phyloP scores from a whole-genome alignment of 371 early-diverging fungal genomes.

The Rhizopus stolonifer region DNA sequence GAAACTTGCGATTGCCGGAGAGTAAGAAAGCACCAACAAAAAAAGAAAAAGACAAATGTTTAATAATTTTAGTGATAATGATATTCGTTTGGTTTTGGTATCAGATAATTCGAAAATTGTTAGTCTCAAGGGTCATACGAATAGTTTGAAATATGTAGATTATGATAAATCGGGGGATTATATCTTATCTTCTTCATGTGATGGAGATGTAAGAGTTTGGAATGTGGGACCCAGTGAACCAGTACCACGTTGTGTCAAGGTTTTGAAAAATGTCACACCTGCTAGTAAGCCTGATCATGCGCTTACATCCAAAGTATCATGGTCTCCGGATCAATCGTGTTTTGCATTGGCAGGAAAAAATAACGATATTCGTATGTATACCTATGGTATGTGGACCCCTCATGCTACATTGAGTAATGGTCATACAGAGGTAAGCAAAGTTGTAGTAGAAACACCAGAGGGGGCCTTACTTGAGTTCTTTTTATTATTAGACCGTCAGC shows the following conservation, averaged over 20 bases:
- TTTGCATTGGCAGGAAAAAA: slow-evolving; percentile 59
- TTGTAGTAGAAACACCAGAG: neutral
- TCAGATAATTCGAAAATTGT: slow-evolving; percentile 38
- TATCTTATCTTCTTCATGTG: slow-evolving; percentile 57
- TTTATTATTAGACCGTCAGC: slow-evolving; percentile 24
- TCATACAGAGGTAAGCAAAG: slow-evolving; percentile 34
- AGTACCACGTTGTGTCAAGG: slow-evolving; percentile 40
- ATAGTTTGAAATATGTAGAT: slow-evolving; percentile 38
- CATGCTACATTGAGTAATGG: slow-evolving; percentile 29
- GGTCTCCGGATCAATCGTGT: slow-evolving; percentile 56
- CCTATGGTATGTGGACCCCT: slow-evolving; percentile 41
- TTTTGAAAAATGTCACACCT: slow-evolving; percentile 8
- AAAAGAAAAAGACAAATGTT: neutral
- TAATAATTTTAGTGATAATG: slow-evolving; percentile 43
- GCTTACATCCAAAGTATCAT: slow-evolving; percentile 40
- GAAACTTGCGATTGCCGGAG: slow-evolving; percentile 43
- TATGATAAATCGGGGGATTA: slow-evolving; percentile 44
- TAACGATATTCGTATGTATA: slow-evolving; percentile 43
- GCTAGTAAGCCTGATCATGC: slow-evolving; percentile 11
- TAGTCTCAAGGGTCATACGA: slow-evolving; percentile 40
- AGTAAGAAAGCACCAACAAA: too few relatives aligned
- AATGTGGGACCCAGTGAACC: slow-evolving; percentile 40
- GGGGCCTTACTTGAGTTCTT: neutral
- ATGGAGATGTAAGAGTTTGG: slow-evolving; percentile 67
- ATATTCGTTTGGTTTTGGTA: slow-evolving; percentile 34